Conservation (phyloP, 768 basidiomycete species). For the Amyloporia xantha region DNA sequence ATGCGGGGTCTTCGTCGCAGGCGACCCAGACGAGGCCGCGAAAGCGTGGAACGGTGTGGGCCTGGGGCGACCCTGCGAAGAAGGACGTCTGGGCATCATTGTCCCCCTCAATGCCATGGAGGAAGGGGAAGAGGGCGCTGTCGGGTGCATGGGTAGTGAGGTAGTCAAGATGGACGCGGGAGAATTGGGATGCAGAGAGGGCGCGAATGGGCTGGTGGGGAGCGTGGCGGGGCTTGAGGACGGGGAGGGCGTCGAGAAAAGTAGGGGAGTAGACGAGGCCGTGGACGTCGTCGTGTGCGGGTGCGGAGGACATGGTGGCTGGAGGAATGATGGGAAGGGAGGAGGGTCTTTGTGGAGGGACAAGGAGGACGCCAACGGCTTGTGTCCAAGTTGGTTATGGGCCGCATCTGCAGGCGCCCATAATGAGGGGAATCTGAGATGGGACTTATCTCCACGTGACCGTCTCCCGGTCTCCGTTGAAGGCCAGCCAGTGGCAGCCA, state of each 20-base stretch:
- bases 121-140: slow-evolving; percentile 78
- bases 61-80: slow-evolving; percentile 41
- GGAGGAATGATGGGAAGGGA: slow-evolving; percentile 1
- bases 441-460: slow-evolving; percentile 6
- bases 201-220: slow-evolving; percentile 37
- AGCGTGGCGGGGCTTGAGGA: slow-evolving; percentile 26
- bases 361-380: background rate
- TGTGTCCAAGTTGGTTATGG: slow-evolving; percentile 3
- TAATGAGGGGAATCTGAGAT: background rate
- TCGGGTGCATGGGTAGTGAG: slow-evolving; percentile 71
- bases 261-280: slow-evolving; percentile 15
- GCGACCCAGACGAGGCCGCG: slow-evolving; percentile 83
- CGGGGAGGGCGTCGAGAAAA: slow-evolving; percentile 19
- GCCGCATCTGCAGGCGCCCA: background rate
- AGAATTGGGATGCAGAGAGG: slow-evolving; percentile 42
- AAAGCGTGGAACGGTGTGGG: slow-evolving; percentile 29
- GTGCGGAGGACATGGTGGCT: background rate
- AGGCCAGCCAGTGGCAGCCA: background rate
- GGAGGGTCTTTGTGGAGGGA: too few relatives aligned
- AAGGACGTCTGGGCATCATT: slow-evolving; percentile 77
- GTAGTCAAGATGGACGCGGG: slow-evolving; percentile 55
- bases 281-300: slow-evolving; percentile 7
- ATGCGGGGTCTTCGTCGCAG: slow-evolving; percentile 46
- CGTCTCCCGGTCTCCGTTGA: background rate
- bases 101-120: slow-evolving; percentile 80